phyloP scores from a whole-genome alignment of 306 rosid species.

The Abrus precatorius region DNA sequence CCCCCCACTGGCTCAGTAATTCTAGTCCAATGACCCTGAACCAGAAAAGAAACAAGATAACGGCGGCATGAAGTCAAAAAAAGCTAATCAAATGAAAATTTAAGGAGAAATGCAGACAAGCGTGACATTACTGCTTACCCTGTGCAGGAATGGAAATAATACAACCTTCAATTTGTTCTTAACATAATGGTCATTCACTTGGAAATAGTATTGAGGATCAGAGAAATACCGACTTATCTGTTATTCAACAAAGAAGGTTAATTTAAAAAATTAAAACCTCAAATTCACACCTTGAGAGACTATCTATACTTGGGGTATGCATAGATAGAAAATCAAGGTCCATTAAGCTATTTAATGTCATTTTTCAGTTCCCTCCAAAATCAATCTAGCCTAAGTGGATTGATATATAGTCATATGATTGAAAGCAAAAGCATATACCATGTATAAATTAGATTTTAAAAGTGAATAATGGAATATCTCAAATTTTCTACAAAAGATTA shows the following conservation, averaged over 20 bases:
- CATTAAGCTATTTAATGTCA: constrained; percentile 13
- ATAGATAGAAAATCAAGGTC: constrained; percentile 28
- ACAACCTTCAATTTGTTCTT: constrained; percentile 98
- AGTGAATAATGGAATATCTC: background rate
- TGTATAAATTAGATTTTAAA: constrained; percentile 27
- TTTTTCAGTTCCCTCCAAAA: background rate
- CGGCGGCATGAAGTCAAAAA: constrained; percentile 16
- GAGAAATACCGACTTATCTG: constrained; percentile 94
- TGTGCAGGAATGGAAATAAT: constrained; percentile 89
- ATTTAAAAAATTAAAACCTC: constrained; percentile 31
- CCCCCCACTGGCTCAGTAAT: constrained; percentile 98
- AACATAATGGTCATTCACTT: constrained; percentile 95
- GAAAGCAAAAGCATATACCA: background rate
- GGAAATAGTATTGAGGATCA: constrained; percentile 97
- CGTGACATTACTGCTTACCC: constrained; percentile 65
- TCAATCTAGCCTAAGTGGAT: constrained; percentile 4
- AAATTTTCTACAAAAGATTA: constrained; percentile 7
- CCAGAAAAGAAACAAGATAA: constrained; percentile 36
- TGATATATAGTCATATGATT: constrained; percentile 6
- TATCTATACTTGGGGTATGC: background rate
- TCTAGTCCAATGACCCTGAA: constrained; percentile 98
- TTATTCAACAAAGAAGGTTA: constrained; percentile 41
- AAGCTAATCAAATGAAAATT: constrained; percentile 28
- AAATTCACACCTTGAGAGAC: constrained; percentile 28
- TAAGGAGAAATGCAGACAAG: constrained; percentile 29